These are phyloP conservation scores for Lepiota venenata DNA, from an alignment of 768 basidiomycete genomes.

Conservation along the genomic window DNA sequence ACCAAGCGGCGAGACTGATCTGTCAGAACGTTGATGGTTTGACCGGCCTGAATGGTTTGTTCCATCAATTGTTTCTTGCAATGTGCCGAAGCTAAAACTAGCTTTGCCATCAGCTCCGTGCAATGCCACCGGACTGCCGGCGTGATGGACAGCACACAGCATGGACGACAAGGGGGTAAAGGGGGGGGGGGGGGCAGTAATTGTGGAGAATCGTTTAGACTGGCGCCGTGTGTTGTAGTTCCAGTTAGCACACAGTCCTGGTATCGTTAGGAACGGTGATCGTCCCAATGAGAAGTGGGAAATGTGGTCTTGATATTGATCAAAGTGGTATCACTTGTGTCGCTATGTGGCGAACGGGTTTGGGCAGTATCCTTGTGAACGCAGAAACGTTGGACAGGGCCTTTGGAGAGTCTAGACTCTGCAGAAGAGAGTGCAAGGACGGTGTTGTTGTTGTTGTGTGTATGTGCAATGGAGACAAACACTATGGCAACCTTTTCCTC, in stretches of 20 bases:
- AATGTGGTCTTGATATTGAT: background rate
- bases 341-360: background rate
- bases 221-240: no score
- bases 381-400: background rate
- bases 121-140: slow-evolving; percentile 6
- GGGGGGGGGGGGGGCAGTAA: no score
- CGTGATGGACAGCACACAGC: background rate
- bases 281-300: background rate
- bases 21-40: slow-evolving; percentile 46
- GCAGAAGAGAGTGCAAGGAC: background rate
- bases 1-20: slow-evolving; percentile 32
- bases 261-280: background rate
- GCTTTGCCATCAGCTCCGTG: slow-evolving; percentile 4
- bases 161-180: no score
- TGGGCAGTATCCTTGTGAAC: slow-evolving; percentile 6
- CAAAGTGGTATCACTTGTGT: background rate
- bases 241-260: background rate
- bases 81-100: background rate
- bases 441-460: no score
- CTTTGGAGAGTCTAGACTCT: background rate
- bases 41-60: slow-evolving; percentile 32
- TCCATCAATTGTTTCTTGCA: background rate
- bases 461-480: background rate
- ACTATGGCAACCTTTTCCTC: slow-evolving; percentile 11
- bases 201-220: no score